Base-by-base conservation (phyloP, 768 basidiomycete genomes). In the Favolaschia claudopus region DNA sequence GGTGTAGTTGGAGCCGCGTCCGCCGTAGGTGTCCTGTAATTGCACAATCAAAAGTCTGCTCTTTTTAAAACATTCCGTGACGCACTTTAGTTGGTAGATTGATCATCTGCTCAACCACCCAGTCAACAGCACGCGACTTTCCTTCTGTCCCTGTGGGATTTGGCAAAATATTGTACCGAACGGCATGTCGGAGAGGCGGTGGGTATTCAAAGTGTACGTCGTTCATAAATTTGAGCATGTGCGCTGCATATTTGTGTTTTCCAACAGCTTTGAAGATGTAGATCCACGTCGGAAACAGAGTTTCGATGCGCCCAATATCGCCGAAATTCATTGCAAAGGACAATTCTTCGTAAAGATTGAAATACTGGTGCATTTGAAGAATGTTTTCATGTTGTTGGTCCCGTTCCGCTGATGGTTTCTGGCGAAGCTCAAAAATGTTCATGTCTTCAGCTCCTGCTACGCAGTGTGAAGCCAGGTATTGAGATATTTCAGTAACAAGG, bases 41-140 rank as follows among this genome's bases (percentile, higher is more conserved):
- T 32, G n/a, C n/a, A n/a, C n/a, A n/a, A n/a, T n/a, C n/a, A n/a
- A 17, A 13, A n/a, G 27, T 34, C n/a, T 9, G 12, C 22, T 14
- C 13, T 12, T 51, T 32, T 20, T n/a, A n/a, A n/a, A n/a, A 17
- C 24, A 13, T 13, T n/a, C n/a, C n/a, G n/a, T 17, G 29, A n/a
- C 68, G 57, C 22, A 77, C 77, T 67, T 80, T 82, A 8, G 69
- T 78, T 25, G 72, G 79, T 3, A 79, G 70, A 50, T 81, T 81
- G 36, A 36, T 36, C 12, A 79, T 73, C 3, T 74, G 64, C 56
- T 82, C 77, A 6, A 77, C 61, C 10, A 71, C 39, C 78, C 77
- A 81, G 42, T 81, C 79, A 5, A 78, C 60, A 0, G 64, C 70
- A 3, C 69, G 58, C 36, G 75, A 82, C 0, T 53, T 51, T 5